Evolutionary conservation across 768 basidiomycete genomes (phyloP), one percentile per base, ranked within the genome.

Genomic region (Chiua virens): DNA sequence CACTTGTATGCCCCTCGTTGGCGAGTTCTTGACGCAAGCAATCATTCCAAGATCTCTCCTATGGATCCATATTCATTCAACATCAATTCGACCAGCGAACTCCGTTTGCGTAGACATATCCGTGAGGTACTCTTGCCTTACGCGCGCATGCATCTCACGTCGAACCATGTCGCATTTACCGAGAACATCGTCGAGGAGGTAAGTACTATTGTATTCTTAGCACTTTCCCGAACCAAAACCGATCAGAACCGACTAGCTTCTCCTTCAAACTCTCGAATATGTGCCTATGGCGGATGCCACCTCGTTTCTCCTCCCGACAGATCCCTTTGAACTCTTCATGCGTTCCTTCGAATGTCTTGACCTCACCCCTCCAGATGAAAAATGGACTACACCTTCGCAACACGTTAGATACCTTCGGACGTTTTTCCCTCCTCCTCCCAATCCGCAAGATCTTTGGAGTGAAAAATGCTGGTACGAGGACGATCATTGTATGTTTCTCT

Each of bases 111-210:
- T 32, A 55, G 55, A 41, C 85, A 86, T 59, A 79, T 87, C 50
- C 79, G 75, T 36, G 66, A 75, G 32, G 64, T 85, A 25, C 73
- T 87, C 25, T 68, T 79, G 25, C 71, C 77, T 37, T 88, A 87
- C 57, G 76, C 71, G 8, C 72, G 72, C 32, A 66, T 62, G 17
- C 78, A 88, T 64, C 65, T 84, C 28, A 79, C 82, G 0, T 77
- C 68, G 47, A 75, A 85, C 60, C 78, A 87, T 60, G 65, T 81
- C 39, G 62, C 71, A 14, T 81, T 77, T 58, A 86, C 85, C 4
- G 72, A 79, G 52, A 62, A 69, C 49, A 71, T 75, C 3, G 77
- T 81, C 15, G 58, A 73, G 36, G 71, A 81, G 58, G 85, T 78
- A 38, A 37, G 66, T 50, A 3, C 17, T 13, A 1, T 5, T 28